Percentiles rank a stretch among this genome's conserved stretches.
Conservation (phyloP, 192 early-diverging fungal genomes). For the Geosiphon pyriformis region DNA sequence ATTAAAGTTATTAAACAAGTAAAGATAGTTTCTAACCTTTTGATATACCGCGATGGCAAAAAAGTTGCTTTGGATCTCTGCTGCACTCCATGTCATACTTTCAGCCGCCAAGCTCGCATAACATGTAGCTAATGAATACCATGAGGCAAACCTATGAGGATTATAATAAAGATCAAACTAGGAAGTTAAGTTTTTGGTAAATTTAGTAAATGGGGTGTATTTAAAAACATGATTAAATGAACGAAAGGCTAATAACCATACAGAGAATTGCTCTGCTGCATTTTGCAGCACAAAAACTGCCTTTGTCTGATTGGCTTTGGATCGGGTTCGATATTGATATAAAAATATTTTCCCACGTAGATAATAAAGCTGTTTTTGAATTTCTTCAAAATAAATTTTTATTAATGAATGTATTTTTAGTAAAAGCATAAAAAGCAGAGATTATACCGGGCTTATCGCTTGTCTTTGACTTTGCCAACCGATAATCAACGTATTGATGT, state of each 20-base stretch:
- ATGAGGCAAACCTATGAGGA: slow-evolving; percentile 52
- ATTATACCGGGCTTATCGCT: neutral
- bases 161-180: slow-evolving; percentile 52
- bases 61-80: slow-evolving; percentile 46
- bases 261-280: slow-evolving; percentile 48
- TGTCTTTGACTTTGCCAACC: neutral
- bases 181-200: slow-evolving; percentile 4
- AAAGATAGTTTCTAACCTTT: slow-evolving; percentile 40
- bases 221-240: slow-evolving; percentile 16
- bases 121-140: slow-evolving; percentile 57
- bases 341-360: slow-evolving; percentile 51
- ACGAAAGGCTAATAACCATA: slow-evolving; percentile 27
- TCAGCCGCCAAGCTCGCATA: slow-evolving; percentile 60
- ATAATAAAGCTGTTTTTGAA: slow-evolving; percentile 38
- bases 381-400: slow-evolving; percentile 1
- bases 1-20: neutral
- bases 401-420: neutral
- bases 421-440: too few species aligned
- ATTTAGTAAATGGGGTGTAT: neutral
- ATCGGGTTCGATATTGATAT: slow-evolving; percentile 44
- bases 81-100: slow-evolving; percentile 55
- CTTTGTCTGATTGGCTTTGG: slow-evolving; percentile 45
- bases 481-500: neutral
- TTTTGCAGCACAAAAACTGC: slow-evolving; percentile 50
- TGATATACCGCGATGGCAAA: slow-evolving; percentile 53